A percentile compares a stretch with the other conserved stretches of the same genome.
Conservation (phyloP, 1,139 yeast species). For the Debaryomycetaceae sp. region DNA sequence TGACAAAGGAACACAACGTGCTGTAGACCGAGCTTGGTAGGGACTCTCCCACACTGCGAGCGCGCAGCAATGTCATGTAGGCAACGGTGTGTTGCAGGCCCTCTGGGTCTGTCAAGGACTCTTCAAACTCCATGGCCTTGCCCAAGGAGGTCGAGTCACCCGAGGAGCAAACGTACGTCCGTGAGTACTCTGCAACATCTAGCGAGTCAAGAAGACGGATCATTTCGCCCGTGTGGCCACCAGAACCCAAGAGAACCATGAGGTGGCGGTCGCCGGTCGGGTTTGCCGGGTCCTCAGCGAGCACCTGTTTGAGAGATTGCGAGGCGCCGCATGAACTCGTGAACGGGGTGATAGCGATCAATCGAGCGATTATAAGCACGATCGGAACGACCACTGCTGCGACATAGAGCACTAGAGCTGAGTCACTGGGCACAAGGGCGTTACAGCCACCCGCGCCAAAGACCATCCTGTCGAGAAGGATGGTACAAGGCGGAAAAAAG, state of each 20-base stretch:
- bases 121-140: slow-evolving; percentile 38
- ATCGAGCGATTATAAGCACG: slow-evolving; percentile 6
- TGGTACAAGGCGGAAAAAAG: too few relatives aligned
- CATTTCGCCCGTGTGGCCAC: slow-evolving; percentile 96
- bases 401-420: neutral
- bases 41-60: slow-evolving; percentile 68
- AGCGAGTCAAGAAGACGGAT: slow-evolving; percentile 43
- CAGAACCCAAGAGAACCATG: slow-evolving; percentile 66
- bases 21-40: slow-evolving; percentile 40
- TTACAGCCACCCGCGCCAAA: too few relatives aligned
- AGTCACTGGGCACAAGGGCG: neutral
- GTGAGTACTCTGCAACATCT: slow-evolving; percentile 13
- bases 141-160: slow-evolving; percentile 51
- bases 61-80: slow-evolving; percentile 47
- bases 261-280: slow-evolving; percentile 17
- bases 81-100: slow-evolving; percentile 3
- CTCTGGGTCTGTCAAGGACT: slow-evolving; percentile 3
- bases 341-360: slow-evolving; percentile 21
- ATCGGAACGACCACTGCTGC: neutral
- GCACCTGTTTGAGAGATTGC: neutral
- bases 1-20: slow-evolving; percentile 31
- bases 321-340: slow-evolving; percentile 1
- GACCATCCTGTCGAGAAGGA: too few relatives aligned
- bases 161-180: slow-evolving; percentile 39
- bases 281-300: slow-evolving; percentile 4